A percentile compares a stretch with the other conserved stretches of the same genome.
Evolutionary conservation across 768 basidiomycete genomes (phyloP).

Genomic region (Lentinula guzmanii): DNA sequence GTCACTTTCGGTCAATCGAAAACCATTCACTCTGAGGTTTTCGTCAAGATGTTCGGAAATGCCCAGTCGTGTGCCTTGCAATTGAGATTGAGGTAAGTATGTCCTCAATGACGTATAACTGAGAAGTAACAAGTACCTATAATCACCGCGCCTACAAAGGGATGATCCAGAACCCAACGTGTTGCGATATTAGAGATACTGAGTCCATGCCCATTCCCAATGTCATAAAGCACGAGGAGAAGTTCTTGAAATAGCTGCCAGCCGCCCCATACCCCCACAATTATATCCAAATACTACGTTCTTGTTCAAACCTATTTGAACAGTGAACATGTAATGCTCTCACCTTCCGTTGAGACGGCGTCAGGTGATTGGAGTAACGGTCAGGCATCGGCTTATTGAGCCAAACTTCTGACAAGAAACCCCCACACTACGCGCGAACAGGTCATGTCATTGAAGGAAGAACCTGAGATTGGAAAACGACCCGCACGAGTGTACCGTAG

Average conservation of each 20-base stretch:
- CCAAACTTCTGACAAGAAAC: constrained; percentile 77
- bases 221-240: constrained; percentile 47
- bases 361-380: constrained; percentile 58
- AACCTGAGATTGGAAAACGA: constrained; percentile 6
- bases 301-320: background rate
- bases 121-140: constrained; percentile 44
- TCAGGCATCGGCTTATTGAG: constrained; percentile 63
- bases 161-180: constrained; percentile 78
- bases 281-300: constrained; percentile 78
- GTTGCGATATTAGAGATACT: constrained; percentile 78
- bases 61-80: constrained; percentile 63
- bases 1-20: constrained; percentile 52
- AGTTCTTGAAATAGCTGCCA: constrained; percentile 74
- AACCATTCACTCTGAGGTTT: constrained; percentile 57
- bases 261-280: constrained; percentile 70
- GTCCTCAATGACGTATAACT: background rate
- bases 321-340: constrained; percentile 11
- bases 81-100: background rate
- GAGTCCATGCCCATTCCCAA: constrained; percentile 62
- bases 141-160: constrained; percentile 72
- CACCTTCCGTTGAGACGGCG: constrained; percentile 82
- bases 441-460: constrained; percentile 8
- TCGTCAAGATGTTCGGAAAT: constrained; percentile 70
- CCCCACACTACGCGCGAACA: constrained; percentile 56
- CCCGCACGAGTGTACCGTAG: constrained; percentile 71